Percentiles rank a stretch among this genome's conserved stretches.
Evolutionary conservation across 2,329 filamentous ascomycete species (phyloP).

Genomic region (Fusarium newnesense): DNA sequence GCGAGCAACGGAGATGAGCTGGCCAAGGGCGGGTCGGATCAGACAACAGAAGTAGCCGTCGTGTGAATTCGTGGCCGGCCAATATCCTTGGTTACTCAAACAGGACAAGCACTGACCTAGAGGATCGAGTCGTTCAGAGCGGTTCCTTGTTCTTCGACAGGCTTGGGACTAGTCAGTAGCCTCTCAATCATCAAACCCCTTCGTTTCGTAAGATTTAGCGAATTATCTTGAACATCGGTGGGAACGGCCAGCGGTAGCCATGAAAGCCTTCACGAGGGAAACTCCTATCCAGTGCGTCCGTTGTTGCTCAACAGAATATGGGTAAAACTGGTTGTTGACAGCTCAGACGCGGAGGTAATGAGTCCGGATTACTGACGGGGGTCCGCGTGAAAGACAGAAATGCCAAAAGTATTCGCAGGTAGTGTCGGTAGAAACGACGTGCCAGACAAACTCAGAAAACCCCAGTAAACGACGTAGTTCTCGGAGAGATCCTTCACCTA

Average conservation of each 20-base stretch:
- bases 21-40: background rate
- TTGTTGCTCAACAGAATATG: background rate
- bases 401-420: background rate
- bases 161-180: background rate
- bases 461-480: background rate
- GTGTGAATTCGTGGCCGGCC: background rate
- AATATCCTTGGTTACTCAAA: background rate
- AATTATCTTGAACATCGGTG: background rate
- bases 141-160: background rate
- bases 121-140: background rate
- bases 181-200: background rate
- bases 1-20: background rate
- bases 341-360: background rate
- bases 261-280: background rate
- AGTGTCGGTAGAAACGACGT: background rate
- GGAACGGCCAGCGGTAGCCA: background rate
- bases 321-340: background rate
- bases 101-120: background rate
- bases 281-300: background rate
- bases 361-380: background rate
- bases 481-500: background rate
- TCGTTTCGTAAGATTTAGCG: conserved; percentile 1
- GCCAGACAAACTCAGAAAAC: background rate
- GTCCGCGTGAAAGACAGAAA: background rate
- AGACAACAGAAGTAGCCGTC: background rate